phyloP scores from a whole-genome alignment of 2,329 filamentous ascomycete genomes.

The Hirsutella thompsonii region DNA sequence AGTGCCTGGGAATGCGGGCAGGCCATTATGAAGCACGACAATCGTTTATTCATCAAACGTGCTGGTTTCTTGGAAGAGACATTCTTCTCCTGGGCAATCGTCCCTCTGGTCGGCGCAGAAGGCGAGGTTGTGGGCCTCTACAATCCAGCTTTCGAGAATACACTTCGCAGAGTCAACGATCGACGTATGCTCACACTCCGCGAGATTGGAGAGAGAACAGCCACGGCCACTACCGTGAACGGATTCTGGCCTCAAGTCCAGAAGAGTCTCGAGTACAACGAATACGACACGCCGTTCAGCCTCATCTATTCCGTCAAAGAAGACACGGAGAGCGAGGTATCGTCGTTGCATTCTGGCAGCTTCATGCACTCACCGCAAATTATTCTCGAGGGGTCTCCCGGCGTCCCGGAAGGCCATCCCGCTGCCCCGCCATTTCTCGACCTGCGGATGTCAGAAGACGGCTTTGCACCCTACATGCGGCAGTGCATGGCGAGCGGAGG shows the following conservation, averaged over 20 bases:
- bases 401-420: conserved; percentile 51
- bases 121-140: conserved; percentile 65
- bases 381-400: conserved; percentile 58
- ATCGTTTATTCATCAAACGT: conserved; percentile 59
- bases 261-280: conserved; percentile 58
- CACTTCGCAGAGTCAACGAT: conserved; percentile 64
- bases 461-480: conserved; percentile 64
- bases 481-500: conserved; percentile 57
- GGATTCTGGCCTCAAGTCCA: conserved; percentile 62
- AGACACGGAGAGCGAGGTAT: conserved; percentile 57
- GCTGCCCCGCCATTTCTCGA: conserved; percentile 52
- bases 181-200: conserved; percentile 66
- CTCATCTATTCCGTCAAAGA: conserved; percentile 66
- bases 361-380: conserved; percentile 48
- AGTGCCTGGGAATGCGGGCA: conserved; percentile 58
- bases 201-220: conserved; percentile 65
- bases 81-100: conserved; percentile 73
- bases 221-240: conserved; percentile 57
- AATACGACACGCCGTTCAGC: conserved; percentile 63
- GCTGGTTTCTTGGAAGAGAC: conserved; percentile 63
- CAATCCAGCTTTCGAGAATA: conserved; percentile 74
- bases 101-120: conserved; percentile 62
- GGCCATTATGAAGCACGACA: conserved; percentile 75
- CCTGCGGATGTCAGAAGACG: conserved; percentile 53
- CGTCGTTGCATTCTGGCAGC: conserved; percentile 58